phyloP scores from a whole-genome alignment of 225 moss, liverwort and hornwort species.

The Physcomitrellopsis africana region DNA sequence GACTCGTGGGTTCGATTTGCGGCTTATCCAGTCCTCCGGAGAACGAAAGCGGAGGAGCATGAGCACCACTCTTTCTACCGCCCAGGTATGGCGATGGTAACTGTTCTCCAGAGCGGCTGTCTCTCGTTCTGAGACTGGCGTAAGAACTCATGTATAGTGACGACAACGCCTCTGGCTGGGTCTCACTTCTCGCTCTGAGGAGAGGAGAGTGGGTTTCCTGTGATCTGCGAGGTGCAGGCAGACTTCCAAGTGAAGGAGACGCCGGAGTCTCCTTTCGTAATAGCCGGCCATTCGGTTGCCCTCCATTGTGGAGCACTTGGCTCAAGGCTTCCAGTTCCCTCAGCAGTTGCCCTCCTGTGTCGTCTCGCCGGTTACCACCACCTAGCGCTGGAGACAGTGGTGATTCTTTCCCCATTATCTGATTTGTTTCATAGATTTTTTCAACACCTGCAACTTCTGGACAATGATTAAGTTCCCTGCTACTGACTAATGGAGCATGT shows the following conservation, averaged over 20 bases:
- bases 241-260: conserved; percentile 33
- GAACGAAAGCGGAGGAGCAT: conserved; percentile 22
- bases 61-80: conserved; percentile 18
- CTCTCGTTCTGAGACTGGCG: conserved; percentile 21
- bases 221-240: conserved; percentile 25
- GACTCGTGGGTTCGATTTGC: conserved; percentile 30
- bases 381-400: conserved; percentile 43
- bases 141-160: conserved; percentile 6
- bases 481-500: too few relatives aligned
- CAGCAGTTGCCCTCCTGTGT: conserved; percentile 47
- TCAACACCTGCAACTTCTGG: neutral
- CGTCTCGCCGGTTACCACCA: conserved; percentile 38
- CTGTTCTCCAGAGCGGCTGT: conserved; percentile 17
- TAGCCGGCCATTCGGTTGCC: conserved; percentile 33
- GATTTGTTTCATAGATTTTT: conserved; percentile 32
- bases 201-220: conserved; percentile 37
- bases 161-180: conserved; percentile 16
- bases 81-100: conserved; percentile 35
- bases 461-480: neutral
- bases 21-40: conserved; percentile 20
- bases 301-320: conserved; percentile 52
- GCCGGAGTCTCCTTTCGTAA: conserved; percentile 39
- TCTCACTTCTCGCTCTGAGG: conserved; percentile 26
- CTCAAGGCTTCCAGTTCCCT: conserved; percentile 52
- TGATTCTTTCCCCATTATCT: conserved; percentile 44